Evolutionary conservation across 2,329 filamentous ascomycete species (phyloP), one percentile per base, ranked within the genome.

Genomic region (Cladophialophora carrionii): DNA sequence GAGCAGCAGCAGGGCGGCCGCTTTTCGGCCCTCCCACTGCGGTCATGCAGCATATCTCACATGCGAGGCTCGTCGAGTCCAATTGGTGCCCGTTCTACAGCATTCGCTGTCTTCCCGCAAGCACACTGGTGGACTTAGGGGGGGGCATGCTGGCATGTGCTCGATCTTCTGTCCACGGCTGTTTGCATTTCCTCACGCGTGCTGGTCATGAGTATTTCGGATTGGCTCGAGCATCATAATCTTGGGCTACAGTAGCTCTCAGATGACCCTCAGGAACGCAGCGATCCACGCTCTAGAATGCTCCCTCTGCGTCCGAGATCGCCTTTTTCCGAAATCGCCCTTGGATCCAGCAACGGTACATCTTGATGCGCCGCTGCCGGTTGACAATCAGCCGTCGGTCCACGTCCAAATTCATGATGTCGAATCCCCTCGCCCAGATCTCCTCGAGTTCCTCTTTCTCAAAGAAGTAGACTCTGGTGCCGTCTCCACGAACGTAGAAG

Each of bases 401-500:
- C 62, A 94, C 85, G 29, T 89, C 95, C 41, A 98, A 84, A 54
- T 95, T 86, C 62, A 90, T 80, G 54, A 96, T 80, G 56, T 92
- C 86, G 72, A 98, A 92, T 0, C 76, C 78, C 37, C 84, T 85
- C 26, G 83, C 82, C 94, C 94, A 98, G 65, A 98, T 94, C 51
- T 84, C 77, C 60, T 85, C 83, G 61, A 99, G 81, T 79, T 99
- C 89, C 37, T 93, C 88, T 76, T 88, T 84, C 63, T 97, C 94
- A 74, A 99, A 99, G 78, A 99, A 99, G 78, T 98, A 99, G 0
- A 99, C 95, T 6, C 95, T 85, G 3, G 95, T 99, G 1, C 95
- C 95, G 76, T 99, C 95, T 1, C 95, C 95, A 37, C 95, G 84
- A 52, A 97, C 90, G 76, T 99, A 99, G 73, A 99, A 99, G 75